These are phyloP conservation scores for Phlebiopsis gigantea DNA, from an alignment of 768 basidiomycete genomes.

Conservation along the genomic window DNA sequence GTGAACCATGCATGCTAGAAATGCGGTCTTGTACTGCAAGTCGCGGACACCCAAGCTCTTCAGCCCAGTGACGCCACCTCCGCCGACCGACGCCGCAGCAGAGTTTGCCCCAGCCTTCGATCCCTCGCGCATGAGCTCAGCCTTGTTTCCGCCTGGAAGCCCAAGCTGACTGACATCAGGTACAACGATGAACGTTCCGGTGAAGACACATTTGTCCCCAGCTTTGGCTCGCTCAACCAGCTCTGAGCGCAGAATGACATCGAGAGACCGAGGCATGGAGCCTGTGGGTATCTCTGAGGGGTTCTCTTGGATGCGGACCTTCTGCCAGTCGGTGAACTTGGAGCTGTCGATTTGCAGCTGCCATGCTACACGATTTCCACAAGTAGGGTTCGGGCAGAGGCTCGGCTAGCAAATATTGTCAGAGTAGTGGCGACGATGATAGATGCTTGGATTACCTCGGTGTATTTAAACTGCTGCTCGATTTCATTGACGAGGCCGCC, in stretches of 20 bases:
- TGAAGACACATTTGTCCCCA: conserved; percentile 97
- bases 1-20: conserved; percentile 96
- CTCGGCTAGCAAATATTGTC: conserved; percentile 53
- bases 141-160: conserved; percentile 87
- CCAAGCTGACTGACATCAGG: conserved; percentile 97
- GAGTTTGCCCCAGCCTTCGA: conserved; percentile 56
- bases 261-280: conserved; percentile 94
- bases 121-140: conserved; percentile 86
- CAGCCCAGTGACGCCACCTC: conserved; percentile 85
- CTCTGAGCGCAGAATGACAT: conserved; percentile 92
- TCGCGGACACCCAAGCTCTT: conserved; percentile 94
- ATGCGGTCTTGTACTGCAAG: conserved; percentile 97
- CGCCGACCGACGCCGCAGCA: conserved; percentile 59
- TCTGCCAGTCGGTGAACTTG: conserved; percentile 99
- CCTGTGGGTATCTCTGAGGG: conserved; percentile 98
- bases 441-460: conserved; percentile 56
- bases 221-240: conserved; percentile 99
- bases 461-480: conserved; percentile 99
- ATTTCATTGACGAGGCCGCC: conserved; percentile 83
- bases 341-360: conserved; percentile 93
- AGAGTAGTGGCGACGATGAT: conserved; percentile 6
- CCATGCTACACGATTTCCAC: conserved; percentile 88
- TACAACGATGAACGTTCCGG: conserved; percentile 96
- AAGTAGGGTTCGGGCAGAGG: conserved; percentile 91
- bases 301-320: conserved; percentile 98